Evolutionary conservation across 208 protist genomes (phyloP), one percentile per base, ranked within the genome.

Genomic region (Porcisia deanei): DNA sequence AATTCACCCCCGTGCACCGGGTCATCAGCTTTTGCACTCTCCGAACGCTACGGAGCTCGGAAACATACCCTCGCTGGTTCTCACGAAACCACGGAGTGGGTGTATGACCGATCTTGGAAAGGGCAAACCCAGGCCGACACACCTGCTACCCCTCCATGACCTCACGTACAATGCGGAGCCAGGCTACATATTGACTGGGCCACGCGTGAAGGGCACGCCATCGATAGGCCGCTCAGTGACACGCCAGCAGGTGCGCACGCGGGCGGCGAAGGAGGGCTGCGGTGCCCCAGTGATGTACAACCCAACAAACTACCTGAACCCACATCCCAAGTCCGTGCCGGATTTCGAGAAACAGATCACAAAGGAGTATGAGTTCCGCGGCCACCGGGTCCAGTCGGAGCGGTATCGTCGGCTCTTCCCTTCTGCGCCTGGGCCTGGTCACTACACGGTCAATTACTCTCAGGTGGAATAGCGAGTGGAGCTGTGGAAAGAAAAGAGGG

Each of bases 291-390:
- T 84, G 66, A 83, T 87, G 85, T 85, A 83, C 82, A 69, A 86
- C 49, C 79, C 70, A 20, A 85, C 65, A 41, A 76, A 89, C 77
- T 90, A 94, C 80, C 81, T 84, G 14, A 55, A 64, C n/a, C 67
- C 71, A 1, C 69, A 64, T n/a, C 76, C 74, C 43, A 95, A 93
- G 75, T 88, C 70, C 49, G 87, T 95, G 73, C 88, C 91, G 8
- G 55, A 91, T 59, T 95, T 95, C 73, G 91, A 92, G 60, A 91
- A 91, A 77, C 91, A 95, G 61, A 95, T 93, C 39, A 95, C 91
- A 43, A 95, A 95, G 74, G 91, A 93, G 75, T 86, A 86, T 61
- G 88, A 95, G 83, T 95, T 95, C 72, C 88, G 86, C 68, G 91
- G 91, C 5, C 91, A 93, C 72, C 83, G 85, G 37, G 77, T 93